A percentile compares a stretch with the other conserved stretches of the same genome.
These are phyloP conservation scores for Hypoxylon sp. DNA, from an alignment of 2,329 filamentous ascomycete genomes.

Conservation along the genomic window DNA sequence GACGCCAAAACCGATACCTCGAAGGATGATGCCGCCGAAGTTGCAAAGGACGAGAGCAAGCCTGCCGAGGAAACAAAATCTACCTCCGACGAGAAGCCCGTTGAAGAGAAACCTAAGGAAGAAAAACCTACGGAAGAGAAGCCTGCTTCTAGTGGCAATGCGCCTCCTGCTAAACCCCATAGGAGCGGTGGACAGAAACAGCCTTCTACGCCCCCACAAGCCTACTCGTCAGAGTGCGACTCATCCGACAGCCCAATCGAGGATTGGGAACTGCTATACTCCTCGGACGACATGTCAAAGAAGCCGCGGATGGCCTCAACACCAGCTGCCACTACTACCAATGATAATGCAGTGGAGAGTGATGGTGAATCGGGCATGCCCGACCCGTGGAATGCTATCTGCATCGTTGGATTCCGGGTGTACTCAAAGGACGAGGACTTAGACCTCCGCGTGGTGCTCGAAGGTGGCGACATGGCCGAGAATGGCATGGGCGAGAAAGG, in stretches of 20 bases:
- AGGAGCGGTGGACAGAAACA: slow-evolving; percentile 11
- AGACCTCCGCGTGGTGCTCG: slow-evolving; percentile 69
- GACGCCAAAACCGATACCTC: slow-evolving; percentile 26
- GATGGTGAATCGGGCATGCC: slow-evolving; percentile 59
- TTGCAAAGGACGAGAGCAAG: slow-evolving; percentile 22
- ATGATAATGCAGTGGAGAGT: slow-evolving; percentile 53
- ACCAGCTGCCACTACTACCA: slow-evolving; percentile 44
- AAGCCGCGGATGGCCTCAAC: slow-evolving; percentile 62
- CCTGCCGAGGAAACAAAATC: slow-evolving; percentile 15
- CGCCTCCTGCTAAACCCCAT: neutral
- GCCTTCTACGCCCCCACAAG: slow-evolving; percentile 36
- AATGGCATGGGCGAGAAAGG: slow-evolving; percentile 72
- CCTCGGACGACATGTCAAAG: slow-evolving; percentile 69
- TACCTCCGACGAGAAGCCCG: slow-evolving; percentile 28
- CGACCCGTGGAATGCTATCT: slow-evolving; percentile 61
- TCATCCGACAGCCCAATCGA: slow-evolving; percentile 73
- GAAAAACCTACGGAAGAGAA: slow-evolving; percentile 20
- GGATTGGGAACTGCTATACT: slow-evolving; percentile 73
- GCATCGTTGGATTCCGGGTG: slow-evolving; percentile 60
- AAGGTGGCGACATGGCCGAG: slow-evolving; percentile 68
- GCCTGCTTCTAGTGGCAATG: neutral
- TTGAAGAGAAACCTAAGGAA: slow-evolving; percentile 13
- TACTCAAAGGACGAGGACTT: slow-evolving; percentile 65
- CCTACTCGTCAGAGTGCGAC: slow-evolving; percentile 65
- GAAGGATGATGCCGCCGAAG: neutral